A percentile compares a stretch with the other conserved stretches of the same genome.
phyloP scores from a whole-genome alignment of 208 protist genomes.

The Leishmania mexicana region DNA sequence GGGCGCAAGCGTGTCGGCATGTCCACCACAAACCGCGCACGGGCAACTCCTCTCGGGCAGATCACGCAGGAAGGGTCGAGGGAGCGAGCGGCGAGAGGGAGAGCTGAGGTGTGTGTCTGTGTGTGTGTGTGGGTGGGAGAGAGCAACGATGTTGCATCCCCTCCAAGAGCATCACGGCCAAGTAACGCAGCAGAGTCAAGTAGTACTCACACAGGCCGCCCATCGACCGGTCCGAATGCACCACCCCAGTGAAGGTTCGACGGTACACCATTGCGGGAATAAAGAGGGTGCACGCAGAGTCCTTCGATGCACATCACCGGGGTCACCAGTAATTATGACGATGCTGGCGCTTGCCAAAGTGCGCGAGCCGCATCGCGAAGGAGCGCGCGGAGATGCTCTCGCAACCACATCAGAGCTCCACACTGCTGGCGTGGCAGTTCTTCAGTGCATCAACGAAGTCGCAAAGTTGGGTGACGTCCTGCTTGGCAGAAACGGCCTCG shows the following conservation, averaged over 20 bases:
- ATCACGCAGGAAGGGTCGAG: neutral
- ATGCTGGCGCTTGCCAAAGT: neutral
- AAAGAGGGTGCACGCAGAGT: neutral
- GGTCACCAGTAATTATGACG: neutral
- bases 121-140: neutral
- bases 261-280: neutral
- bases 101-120: neutral
- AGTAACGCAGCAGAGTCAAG: neutral
- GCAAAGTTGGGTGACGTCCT: neutral
- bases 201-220: neutral
- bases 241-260: neutral
- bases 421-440: too few relatives aligned
- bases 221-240: neutral
- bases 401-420: too few relatives aligned
- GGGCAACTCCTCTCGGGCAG: neutral
- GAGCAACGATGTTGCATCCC: neutral
- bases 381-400: too few relatives aligned
- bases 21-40: neutral
- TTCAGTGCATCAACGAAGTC: neutral
- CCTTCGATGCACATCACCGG: neutral
- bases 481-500: neutral
- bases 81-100: neutral
- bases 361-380: neutral
- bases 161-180: neutral
- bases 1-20: neutral